phyloP scores from a whole-genome alignment of 768 basidiomycete genomes.

The Boletus subparvulus region DNA sequence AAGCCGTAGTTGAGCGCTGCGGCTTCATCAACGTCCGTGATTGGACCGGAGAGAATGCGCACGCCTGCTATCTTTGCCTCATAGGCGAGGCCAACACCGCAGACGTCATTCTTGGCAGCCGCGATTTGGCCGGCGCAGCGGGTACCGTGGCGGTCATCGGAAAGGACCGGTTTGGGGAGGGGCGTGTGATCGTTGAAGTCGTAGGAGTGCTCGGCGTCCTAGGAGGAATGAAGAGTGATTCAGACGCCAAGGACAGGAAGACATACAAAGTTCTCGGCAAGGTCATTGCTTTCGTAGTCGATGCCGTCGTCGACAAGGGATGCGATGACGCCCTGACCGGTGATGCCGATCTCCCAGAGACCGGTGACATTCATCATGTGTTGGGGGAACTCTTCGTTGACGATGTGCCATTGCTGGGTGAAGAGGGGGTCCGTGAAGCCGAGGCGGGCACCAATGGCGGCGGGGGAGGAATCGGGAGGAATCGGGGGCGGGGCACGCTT shows the following conservation, averaged over 20 bases:
- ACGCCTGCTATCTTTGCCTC: conserved; percentile 89
- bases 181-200: conserved; percentile 94
- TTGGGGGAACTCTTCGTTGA: conserved; percentile 81
- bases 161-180: conserved; percentile 82
- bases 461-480: conserved; percentile 37
- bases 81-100: conserved; percentile 94
- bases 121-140: conserved; percentile 97
- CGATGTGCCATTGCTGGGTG: conserved; percentile 87
- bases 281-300: conserved; percentile 85
- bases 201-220: conserved; percentile 87
- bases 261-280: conserved; percentile 90
- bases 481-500: conserved; percentile 75
- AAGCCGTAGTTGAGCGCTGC: conserved; percentile 92
- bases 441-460: conserved; percentile 56
- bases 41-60: conserved; percentile 92
- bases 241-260: background rate
- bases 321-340: conserved; percentile 81
- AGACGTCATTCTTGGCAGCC: conserved; percentile 88
- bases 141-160: conserved; percentile 95
- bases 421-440: conserved; percentile 83
- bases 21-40: conserved; percentile 95
- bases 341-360: conserved; percentile 89
- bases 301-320: conserved; percentile 95
- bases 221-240: background rate
- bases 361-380: conserved; percentile 91